Evolutionary conservation across 1,139 yeast species (phyloP).

Genomic region (Suhomyces yuchorum): DNA sequence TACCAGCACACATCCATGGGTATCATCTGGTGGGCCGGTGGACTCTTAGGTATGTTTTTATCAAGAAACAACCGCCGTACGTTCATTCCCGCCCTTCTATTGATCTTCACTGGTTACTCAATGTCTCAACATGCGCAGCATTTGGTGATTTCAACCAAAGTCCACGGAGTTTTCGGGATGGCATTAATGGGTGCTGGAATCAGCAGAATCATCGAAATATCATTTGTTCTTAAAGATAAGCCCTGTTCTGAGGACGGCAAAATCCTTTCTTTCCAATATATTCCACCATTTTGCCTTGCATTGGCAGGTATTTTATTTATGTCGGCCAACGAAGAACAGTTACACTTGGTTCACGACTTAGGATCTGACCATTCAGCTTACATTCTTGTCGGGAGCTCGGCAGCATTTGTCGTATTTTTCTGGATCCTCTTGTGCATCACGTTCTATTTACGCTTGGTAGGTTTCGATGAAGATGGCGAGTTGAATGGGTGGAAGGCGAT

Average conservation of each 20-base stretch:
- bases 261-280: constrained; percentile 73
- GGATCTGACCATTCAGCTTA: constrained; percentile 88
- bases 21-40: constrained; percentile 94
- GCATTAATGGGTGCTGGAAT: constrained; percentile 79
- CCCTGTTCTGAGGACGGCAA: constrained; percentile 48
- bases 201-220: constrained; percentile 72
- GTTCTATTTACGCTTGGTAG: constrained; percentile 57
- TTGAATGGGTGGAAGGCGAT: constrained; percentile 8
- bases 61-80: constrained; percentile 68
- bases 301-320: constrained; percentile 80
- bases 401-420: constrained; percentile 70
- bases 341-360: constrained; percentile 65
- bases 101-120: constrained; percentile 89
- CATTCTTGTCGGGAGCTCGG: constrained; percentile 68
- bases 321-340: constrained; percentile 92
- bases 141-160: constrained; percentile 74
- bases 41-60: constrained; percentile 76
- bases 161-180: constrained; percentile 83
- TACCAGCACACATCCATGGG: constrained; percentile 97
- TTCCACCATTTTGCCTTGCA: constrained; percentile 79
- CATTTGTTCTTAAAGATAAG: constrained; percentile 63
- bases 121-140: constrained; percentile 89
- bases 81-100: constrained; percentile 76
- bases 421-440: constrained; percentile 62
- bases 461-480: constrained; percentile 46